These are phyloP conservation scores for Wickerhamomyces mucosus DNA, from an alignment of 805 yeast genomes.

Conservation along the genomic window DNA sequence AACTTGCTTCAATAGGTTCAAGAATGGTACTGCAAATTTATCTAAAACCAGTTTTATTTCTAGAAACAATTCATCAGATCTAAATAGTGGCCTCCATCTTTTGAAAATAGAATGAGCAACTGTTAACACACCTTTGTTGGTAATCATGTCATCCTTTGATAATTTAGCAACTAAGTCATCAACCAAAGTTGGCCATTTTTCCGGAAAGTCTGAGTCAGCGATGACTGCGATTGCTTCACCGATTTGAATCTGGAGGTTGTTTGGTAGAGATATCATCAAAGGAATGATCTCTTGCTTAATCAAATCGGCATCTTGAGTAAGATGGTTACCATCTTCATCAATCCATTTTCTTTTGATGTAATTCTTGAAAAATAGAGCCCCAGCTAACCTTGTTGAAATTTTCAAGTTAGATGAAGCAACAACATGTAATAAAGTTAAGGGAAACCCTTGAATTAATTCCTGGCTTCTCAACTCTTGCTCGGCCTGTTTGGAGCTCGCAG, in stretches of 20 bases:
- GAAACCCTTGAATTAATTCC: constrained; percentile 66
- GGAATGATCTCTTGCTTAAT: constrained; percentile 72
- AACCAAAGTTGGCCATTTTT: constrained; percentile 71
- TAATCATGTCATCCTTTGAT: constrained; percentile 52
- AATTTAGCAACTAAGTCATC: constrained; percentile 65
- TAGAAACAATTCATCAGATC: constrained; percentile 79
- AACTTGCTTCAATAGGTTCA: constrained; percentile 55
- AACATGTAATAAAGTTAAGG: constrained; percentile 64
- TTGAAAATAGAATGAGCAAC: constrained; percentile 95
- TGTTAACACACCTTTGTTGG: constrained; percentile 75
- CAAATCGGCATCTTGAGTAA: constrained; percentile 57
- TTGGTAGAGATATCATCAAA: constrained; percentile 79
- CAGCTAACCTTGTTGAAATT: constrained; percentile 66
- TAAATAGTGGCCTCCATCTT: constrained; percentile 91
- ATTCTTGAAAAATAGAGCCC: constrained; percentile 85
- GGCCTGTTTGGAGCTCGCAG: constrained; percentile 54
- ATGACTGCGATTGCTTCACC: constrained; percentile 90
- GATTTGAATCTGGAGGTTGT: constrained; percentile 77
- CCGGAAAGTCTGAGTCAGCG: constrained; percentile 95
- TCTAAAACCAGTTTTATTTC: constrained; percentile 84
- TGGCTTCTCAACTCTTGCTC: constrained; percentile 54
- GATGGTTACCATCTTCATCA: constrained; percentile 77
- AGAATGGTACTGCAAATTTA: constrained; percentile 73
- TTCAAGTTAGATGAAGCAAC: constrained; percentile 54
- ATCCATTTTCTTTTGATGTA: constrained; percentile 80